Evolutionary conservation across 2,329 filamentous ascomycete genomes (phyloP).

Genomic region (Kalmusia sp.): DNA sequence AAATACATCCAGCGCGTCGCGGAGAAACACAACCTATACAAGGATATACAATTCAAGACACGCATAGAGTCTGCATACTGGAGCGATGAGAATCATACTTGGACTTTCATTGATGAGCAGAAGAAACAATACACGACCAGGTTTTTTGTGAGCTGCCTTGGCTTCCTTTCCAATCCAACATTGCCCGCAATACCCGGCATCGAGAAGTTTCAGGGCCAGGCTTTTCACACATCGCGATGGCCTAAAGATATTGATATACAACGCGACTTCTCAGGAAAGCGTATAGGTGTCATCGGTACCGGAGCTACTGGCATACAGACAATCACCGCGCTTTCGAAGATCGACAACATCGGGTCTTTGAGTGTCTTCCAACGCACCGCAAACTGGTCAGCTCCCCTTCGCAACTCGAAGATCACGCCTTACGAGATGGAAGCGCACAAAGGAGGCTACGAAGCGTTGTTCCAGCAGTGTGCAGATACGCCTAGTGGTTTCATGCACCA

Average conservation of each 20-base stretch:
- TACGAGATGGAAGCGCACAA: constrained; percentile 42
- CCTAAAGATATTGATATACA: constrained; percentile 59
- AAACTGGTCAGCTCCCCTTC: constrained; percentile 67
- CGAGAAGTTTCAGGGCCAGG: constrained; percentile 62
- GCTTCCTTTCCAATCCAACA: constrained; percentile 20
- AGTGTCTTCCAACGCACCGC: constrained; percentile 62
- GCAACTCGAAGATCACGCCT: constrained; percentile 19
- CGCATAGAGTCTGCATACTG: constrained; percentile 58
- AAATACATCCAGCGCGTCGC: constrained; percentile 36
- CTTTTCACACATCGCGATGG: constrained; percentile 66
- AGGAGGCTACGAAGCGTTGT: constrained; percentile 42
- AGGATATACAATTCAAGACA: constrained; percentile 61
- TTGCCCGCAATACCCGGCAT: constrained; percentile 51
- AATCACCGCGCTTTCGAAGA: constrained; percentile 22
- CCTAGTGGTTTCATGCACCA: constrained; percentile 40
- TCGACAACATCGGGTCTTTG: constrained; percentile 9
- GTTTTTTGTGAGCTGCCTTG: constrained; percentile 20
- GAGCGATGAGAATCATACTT: constrained; percentile 39
- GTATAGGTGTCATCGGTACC: constrained; percentile 66
- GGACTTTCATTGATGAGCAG: constrained; percentile 13
- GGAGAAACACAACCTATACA: constrained; percentile 53
- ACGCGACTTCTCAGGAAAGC: constrained; percentile 48
- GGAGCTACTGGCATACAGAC: constrained; percentile 69
- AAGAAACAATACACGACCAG: constrained; percentile 9
- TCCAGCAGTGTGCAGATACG: constrained; percentile 29